phyloP scores from a whole-genome alignment of 78 protist genomes.

The Emiliania huxleyi region DNA sequence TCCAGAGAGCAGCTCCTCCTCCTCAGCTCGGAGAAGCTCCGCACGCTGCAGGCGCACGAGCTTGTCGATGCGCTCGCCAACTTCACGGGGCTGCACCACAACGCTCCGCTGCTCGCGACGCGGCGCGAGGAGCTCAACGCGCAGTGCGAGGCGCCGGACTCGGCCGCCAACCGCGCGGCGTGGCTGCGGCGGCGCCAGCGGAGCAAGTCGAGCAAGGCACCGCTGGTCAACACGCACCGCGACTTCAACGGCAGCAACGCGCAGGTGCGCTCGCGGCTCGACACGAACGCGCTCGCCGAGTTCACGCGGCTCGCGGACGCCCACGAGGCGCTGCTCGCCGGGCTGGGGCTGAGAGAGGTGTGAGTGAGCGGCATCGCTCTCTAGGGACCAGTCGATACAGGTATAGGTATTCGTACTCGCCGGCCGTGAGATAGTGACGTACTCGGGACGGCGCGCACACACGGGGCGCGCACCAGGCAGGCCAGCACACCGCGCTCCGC shows the following conservation, averaged over 20 bases:
- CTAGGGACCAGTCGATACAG: no score
- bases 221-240: background rate
- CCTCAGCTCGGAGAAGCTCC: background rate
- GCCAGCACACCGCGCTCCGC: no score
- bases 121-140: background rate
- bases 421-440: no score
- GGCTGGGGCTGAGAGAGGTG: background rate
- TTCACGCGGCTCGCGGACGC: background rate
- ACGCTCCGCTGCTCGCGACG: background rate
- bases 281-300: background rate
- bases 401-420: no score
- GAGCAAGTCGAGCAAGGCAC: background rate
- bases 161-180: background rate
- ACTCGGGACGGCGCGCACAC: no score
- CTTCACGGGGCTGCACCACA: background rate
- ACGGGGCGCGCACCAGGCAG: no score
- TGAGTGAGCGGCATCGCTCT: no score
- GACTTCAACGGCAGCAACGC: background rate
- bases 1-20: background rate
- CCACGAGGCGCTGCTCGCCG: background rate
- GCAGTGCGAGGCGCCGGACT: background rate
- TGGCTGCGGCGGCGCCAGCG: background rate
- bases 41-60: background rate
- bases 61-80: background rate
- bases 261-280: background rate